These are phyloP conservation scores for Lasiodiplodia sp. DNA, from an alignment of 2,329 filamentous ascomycete genomes.

Conservation along the genomic window DNA sequence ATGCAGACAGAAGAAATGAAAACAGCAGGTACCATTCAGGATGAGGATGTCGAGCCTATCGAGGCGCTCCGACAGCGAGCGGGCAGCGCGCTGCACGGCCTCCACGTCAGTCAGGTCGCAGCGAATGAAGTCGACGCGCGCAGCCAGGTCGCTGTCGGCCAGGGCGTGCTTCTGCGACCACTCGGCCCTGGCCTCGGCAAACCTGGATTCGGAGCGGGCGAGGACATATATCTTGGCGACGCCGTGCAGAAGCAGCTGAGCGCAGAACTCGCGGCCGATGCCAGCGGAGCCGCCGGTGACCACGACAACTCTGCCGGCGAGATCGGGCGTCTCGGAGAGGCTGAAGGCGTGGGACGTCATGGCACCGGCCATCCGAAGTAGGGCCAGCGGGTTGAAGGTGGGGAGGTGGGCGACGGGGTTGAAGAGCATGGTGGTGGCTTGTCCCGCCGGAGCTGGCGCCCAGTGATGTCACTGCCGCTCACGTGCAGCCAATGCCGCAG, in stretches of 20 bases:
- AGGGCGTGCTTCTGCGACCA: conserved; percentile 36
- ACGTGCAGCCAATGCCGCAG: background rate
- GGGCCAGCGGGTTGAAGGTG: conserved; percentile 25
- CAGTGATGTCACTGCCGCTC: conserved; percentile 14
- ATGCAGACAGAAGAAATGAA: conserved; percentile 9
- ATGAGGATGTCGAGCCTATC: conserved; percentile 43
- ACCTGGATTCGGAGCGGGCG: conserved; percentile 38
- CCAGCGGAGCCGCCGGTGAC: conserved; percentile 45
- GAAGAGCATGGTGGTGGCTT: conserved; percentile 8
- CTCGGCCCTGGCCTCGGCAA: conserved; percentile 35
- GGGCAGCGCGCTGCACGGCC: conserved; percentile 35
- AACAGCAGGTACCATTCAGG: conserved; percentile 24
- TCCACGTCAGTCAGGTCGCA: conserved; percentile 43
- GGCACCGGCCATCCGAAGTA: conserved; percentile 35
- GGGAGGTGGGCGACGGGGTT: conserved; percentile 29
- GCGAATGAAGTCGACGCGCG: conserved; percentile 37
- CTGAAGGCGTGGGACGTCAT: conserved; percentile 41
- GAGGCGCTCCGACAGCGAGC: conserved; percentile 35
- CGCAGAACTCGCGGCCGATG: conserved; percentile 43
- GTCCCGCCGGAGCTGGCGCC: background rate
- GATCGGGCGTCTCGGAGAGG: conserved; percentile 37
- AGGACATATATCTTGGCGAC: conserved; percentile 42
- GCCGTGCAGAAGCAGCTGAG: conserved; percentile 42
- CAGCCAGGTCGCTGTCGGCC: conserved; percentile 33
- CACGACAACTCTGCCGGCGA: conserved; percentile 40